A percentile compares a stretch with the other conserved stretches of the same genome.
These are phyloP conservation scores for Colletotrichum simmondsii DNA, from an alignment of 2,329 filamentous ascomycete species.

Conservation along the genomic window DNA sequence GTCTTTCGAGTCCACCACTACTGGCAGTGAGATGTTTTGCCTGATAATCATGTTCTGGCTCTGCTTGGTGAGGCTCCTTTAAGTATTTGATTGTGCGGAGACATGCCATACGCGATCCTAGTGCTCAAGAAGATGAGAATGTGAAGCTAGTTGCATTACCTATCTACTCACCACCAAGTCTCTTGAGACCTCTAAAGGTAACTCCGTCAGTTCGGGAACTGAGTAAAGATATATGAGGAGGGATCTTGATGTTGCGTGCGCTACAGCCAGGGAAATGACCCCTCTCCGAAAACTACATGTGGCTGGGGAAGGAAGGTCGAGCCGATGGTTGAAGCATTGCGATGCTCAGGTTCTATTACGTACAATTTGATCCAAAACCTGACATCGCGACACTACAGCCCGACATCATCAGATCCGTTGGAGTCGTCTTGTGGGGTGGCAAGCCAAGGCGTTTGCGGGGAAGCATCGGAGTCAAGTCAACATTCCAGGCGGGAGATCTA, in stretches of 20 bases:
- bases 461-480: not conserved
- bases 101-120: too few relatives aligned
- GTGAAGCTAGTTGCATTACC: too few relatives aligned
- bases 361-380: not conserved
- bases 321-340: not conserved
- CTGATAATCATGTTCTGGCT: too few relatives aligned
- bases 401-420: not conserved
- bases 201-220: not conserved
- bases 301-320: not conserved
- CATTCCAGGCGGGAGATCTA: not conserved
- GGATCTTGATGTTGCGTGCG: not conserved
- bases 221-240: too few relatives aligned
- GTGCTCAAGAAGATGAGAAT: too few relatives aligned
- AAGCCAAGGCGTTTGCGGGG: constrained; percentile 23
- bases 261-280: not conserved
- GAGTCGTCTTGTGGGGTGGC: not conserved
- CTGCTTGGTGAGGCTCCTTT: too few relatives aligned
- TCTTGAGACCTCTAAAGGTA: not conserved
- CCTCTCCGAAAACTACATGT: not conserved
- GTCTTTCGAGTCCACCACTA: not conserved
- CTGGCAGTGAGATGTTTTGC: too few relatives aligned
- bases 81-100: too few relatives aligned
- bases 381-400: not conserved
- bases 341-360: not conserved
- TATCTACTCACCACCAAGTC: too few relatives aligned